These are phyloP conservation scores for Xerocomellus amylosporus DNA, from an alignment of 768 basidiomycete genomes.

Conservation along the genomic window DNA sequence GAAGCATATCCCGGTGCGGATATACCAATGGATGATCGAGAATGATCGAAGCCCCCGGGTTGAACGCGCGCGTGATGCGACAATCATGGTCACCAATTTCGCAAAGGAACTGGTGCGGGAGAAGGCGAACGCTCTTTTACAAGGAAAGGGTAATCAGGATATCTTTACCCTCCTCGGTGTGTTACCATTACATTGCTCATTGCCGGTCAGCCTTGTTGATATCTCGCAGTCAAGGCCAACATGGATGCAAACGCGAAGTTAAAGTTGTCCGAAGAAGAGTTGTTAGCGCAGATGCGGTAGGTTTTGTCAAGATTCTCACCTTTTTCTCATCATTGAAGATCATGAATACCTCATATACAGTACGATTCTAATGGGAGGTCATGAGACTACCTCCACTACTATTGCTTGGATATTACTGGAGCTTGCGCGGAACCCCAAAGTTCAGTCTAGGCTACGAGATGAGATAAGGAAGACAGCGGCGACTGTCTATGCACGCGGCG, in stretches of 20 bases:
- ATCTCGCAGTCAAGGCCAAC: conserved; percentile 19
- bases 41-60: not conserved
- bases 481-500: not conserved
- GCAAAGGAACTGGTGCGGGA: conserved; percentile 7
- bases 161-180: conserved; percentile 37
- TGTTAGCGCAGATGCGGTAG: conserved; percentile 17
- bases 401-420: conserved; percentile 60
- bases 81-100: not conserved
- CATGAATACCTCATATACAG: conserved; percentile 21
- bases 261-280: conserved; percentile 15
- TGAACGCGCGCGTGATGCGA: not conserved
- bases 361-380: conserved; percentile 44
- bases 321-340: not conserved
- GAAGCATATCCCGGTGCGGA: conserved; percentile 1
- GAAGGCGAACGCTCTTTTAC: conserved; percentile 7
- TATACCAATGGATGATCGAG: conserved; percentile 1
- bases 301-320: not conserved
- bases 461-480: conserved; percentile 11
- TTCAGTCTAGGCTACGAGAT: conserved; percentile 56
- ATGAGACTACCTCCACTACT: conserved; percentile 60
- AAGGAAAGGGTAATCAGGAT: conserved; percentile 12
- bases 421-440: conserved; percentile 51
- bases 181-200: not conserved
- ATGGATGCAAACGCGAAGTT: conserved; percentile 20
- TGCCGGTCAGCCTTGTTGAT: not conserved